Evolutionary conservation across 345 rosid genomes (phyloP).

Genomic region (Eucalyptus decipiens): DNA sequence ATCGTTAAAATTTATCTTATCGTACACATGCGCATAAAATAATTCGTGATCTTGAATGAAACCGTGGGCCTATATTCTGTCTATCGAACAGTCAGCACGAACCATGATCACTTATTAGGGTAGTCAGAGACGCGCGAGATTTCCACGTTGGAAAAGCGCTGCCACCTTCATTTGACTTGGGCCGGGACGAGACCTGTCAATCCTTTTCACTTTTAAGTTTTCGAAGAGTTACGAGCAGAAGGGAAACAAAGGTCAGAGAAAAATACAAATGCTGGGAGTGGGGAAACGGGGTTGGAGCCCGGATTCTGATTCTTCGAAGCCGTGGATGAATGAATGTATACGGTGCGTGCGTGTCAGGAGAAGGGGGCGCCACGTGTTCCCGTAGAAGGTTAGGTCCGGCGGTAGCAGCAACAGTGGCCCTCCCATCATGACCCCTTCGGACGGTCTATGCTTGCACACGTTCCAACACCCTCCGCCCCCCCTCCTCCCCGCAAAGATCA

Average conservation of each 20-base stretch:
- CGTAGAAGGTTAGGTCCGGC: not conserved
- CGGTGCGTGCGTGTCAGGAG: not conserved
- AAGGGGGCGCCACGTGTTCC: not conserved
- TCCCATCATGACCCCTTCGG: not conserved
- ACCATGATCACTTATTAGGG: not conserved
- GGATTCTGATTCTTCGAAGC: not conserved
- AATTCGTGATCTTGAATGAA: not conserved
- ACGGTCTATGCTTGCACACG: not conserved
- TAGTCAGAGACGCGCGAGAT: not conserved
- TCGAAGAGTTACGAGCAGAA: not conserved
- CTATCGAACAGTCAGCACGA: not conserved
- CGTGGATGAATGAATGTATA: not conserved
- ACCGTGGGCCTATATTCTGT: not conserved
- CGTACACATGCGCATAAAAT: not conserved
- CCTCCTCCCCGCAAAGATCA: not conserved
- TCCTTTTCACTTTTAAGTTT: not conserved
- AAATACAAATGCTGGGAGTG: fast-evolving
- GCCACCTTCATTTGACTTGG: not conserved
- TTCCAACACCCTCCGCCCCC: not conserved
- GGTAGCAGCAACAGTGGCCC: not conserved
- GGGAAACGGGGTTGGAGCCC: not conserved
- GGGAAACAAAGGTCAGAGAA: not conserved
- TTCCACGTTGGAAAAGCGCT: not conserved
- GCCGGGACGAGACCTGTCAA: not conserved
- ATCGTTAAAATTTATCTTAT: not conserved